These are phyloP conservation scores for Diaporthe citrichinensis DNA, from an alignment of 2,329 filamentous ascomycete genomes.

Conservation along the genomic window DNA sequence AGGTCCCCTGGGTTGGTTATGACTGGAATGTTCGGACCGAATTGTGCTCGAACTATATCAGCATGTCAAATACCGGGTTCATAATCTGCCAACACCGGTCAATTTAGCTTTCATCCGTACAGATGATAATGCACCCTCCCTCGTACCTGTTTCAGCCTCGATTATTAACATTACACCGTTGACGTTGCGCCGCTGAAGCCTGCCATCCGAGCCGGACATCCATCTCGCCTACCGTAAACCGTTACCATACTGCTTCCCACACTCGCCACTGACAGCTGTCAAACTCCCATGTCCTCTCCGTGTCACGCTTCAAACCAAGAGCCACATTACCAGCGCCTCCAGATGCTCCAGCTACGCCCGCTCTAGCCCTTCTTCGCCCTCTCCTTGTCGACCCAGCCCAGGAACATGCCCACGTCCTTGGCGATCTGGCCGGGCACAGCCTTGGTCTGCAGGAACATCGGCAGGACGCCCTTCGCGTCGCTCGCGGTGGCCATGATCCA, in stretches of 20 bases:
- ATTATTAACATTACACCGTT: constrained; percentile 16
- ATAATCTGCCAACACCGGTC: not conserved
- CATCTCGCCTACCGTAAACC: not conserved
- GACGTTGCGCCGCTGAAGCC: not conserved
- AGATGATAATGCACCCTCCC: not conserved
- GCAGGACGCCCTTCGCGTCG: constrained; percentile 77
- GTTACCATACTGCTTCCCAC: not conserved
- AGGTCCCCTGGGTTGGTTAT: not conserved
- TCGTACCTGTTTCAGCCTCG: constrained; percentile 3
- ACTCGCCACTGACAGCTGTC: not conserved
- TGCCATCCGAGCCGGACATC: constrained; percentile 24
- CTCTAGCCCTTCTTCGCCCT: constrained; percentile 49
- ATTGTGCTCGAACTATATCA: not conserved
- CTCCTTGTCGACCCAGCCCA: constrained; percentile 71
- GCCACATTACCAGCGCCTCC: not conserved
- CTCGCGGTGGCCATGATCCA: constrained; percentile 86
- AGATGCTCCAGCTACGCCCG: not conserved
- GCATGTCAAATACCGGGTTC: not conserved
- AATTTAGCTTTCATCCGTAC: constrained; percentile 16
- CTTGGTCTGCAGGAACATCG: constrained; percentile 75
- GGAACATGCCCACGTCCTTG: constrained; percentile 80
- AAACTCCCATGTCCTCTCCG: not conserved
- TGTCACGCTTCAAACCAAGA: not conserved
- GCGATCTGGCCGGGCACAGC: constrained; percentile 74
- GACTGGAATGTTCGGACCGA: constrained; percentile 7